Base-by-base conservation (phyloP, 176 grass and related monocot species). In the Cymbopogon citratus region DNA sequence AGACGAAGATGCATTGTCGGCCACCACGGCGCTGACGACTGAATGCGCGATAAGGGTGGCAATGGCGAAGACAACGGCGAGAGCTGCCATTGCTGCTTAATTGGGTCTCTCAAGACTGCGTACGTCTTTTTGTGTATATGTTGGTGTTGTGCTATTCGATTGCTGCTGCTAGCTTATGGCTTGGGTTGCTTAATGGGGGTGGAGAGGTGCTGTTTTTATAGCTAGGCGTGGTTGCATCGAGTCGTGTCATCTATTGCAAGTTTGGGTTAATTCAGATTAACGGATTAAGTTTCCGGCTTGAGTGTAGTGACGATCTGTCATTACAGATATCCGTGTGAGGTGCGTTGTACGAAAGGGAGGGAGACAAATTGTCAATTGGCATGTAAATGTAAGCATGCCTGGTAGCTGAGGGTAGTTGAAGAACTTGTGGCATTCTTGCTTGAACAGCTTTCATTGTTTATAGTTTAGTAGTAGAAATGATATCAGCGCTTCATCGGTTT, bases 391-490 rank as follows among this genome's bases (percentile, higher is more conserved):
- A 48, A 52, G 27, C 38, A 49, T 10, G 18, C 21, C 36, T 39
- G 87, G 87, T 81, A 76, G 71, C 40, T 89, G 82, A 80, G 49
- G 87, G 87, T 85, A 1, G 87, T 44, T 89, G 87, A 89, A 40
- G 81, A 89, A 80, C 33, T 43, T 24, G 13, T 18, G 49, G 18
- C 60, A 23, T 23, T 27, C 16, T 45, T 63, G 71, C 38, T 56
- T 80, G 38, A 40, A 61, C 87, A 81, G 21, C 26, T 69, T 49
- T 21, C 33, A 63, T 51, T 67, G 64, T 46, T 70, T 85, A 52
- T 85, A 52, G 51, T 27, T 69, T 21, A 38, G 19, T 16, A 48
- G 18, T 28, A 41, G 24, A 36, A 8, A 56, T 25, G 27, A 5
- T 14, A 41, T 8, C 41, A 48, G 41, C 16, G 27, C 27, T 5